phyloP scores from a whole-genome alignment of 805 yeast species.

The Ogataea kodamae region DNA sequence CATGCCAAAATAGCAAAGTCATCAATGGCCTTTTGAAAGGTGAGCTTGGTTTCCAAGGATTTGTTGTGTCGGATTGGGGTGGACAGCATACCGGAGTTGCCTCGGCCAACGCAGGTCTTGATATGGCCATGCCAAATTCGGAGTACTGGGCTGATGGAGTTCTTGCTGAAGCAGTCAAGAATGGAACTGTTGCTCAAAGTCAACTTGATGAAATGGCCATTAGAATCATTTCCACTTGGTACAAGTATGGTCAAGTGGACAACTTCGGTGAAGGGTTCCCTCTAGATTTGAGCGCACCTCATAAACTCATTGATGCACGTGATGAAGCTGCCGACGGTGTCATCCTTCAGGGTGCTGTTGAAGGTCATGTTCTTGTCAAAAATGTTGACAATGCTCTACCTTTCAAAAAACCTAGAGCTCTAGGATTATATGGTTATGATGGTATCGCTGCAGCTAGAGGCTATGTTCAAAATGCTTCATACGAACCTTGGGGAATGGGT shows the following conservation, averaged over 20 bases:
- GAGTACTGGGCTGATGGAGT: constrained; percentile 48
- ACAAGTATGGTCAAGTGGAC: constrained; percentile 37
- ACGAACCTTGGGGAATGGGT: constrained; percentile 9
- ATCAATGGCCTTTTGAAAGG: constrained; percentile 54
- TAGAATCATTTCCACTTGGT: constrained; percentile 55
- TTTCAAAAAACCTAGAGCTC: constrained; percentile 50
- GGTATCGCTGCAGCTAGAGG: constrained; percentile 5
- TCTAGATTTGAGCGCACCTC: constrained; percentile 52
- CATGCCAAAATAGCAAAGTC: constrained; percentile 57
- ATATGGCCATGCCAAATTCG: constrained; percentile 63
- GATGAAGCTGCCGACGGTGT: constrained; percentile 44
- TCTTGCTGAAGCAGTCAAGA: constrained; percentile 51
- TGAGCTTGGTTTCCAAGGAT: constrained; percentile 64
- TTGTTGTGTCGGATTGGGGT: constrained; percentile 62
- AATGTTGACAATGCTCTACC: constrained; percentile 52
- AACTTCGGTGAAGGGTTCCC: constrained; percentile 40
- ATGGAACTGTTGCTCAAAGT: constrained; percentile 49
- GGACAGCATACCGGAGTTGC: constrained; percentile 57
- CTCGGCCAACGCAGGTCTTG: constrained; percentile 56
- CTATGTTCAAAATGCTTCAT: too few species aligned
- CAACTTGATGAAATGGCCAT: constrained; percentile 62
- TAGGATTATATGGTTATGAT: constrained; percentile 17
- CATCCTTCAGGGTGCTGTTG: constrained; percentile 52
- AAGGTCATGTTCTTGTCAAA: constrained; percentile 54
- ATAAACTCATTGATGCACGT: constrained; percentile 53